phyloP scores from a whole-genome alignment of 2,329 filamentous ascomycete genomes.

The Aspergillus hortae region DNA sequence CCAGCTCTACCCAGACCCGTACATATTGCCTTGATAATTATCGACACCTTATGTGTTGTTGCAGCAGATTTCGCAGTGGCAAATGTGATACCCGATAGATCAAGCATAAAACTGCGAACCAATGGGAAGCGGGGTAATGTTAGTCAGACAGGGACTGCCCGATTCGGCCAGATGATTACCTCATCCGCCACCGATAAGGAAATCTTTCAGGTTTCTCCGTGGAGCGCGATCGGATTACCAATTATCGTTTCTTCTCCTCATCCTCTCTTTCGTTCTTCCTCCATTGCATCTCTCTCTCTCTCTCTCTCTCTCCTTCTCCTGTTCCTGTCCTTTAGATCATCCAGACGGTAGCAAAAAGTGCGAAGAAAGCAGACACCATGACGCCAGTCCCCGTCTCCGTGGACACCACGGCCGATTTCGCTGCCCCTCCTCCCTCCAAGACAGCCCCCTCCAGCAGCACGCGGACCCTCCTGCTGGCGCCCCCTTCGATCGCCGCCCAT shows the following conservation, averaged over 20 bases:
- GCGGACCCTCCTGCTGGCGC: conserved; percentile 79
- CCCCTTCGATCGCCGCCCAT: conserved; percentile 83
- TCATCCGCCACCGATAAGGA: background rate
- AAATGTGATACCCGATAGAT: background rate
- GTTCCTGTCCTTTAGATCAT: background rate
- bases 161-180: no score
- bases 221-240: background rate
- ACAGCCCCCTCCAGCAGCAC: conserved; percentile 15
- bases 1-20: no score
- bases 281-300: background rate
- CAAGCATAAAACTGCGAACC: background rate
- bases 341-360: background rate
- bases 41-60: no score
- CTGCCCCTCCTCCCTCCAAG: conserved; percentile 29
- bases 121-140: background rate
- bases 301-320: background rate
- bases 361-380: background rate
- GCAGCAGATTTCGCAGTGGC: no score
- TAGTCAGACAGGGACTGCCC: background rate
- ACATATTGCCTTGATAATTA: no score
- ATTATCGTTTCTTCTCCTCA: background rate
- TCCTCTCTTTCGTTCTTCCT: background rate
- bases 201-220: background rate
- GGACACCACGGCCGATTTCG: conserved; percentile 56
- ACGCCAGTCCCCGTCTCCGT: conserved; percentile 35